Evolutionary conservation across 164 flowering plant species (phyloP), one percentile per base, ranked within the genome.

Genomic region (Protea cynaroides): DNA sequence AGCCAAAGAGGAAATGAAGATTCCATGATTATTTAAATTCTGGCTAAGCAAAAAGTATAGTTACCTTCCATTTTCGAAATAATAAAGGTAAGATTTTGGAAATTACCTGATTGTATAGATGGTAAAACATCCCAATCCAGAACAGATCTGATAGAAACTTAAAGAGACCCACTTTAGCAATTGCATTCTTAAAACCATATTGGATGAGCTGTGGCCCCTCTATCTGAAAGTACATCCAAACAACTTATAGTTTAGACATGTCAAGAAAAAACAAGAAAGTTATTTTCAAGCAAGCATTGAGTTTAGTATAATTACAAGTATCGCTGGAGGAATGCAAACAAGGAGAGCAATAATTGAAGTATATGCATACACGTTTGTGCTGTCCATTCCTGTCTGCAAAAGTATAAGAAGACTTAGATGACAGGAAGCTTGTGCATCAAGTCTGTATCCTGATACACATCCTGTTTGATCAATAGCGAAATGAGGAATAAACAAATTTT

Each of bases 81-180:
- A 21, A 29, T 56, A 47, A 69, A 46, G 36, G 19, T 7, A 8
- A 51, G 7, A 61, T 10, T 47, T 25, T 14, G 17, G 37, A 25
- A 29, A 52, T 22, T 65, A 84, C 89, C 86, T 84, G 89, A 62
- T 84, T 84, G 75, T 84, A 84, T 6, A 84, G 71, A 75, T 84
- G 86, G 72, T 81, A 84, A 71, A 84, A 82, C 89, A 84, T 79
- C 49, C 86, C 86, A 38, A 84, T 78, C 83, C 84, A 84, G 63
- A 84, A 84, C 25, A 84, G 71, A 64, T 84, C 85, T 1, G 86
- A 84, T 56, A 84, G 61, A 66, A 84, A 84, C 65, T 81, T 84
- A 34, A 23, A 8, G 4, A 82, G 71, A 55, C 86, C 89, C 44
- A 84, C 86, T 81, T 78, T 78, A 23, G 85, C 82, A 63, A 84